Evolutionary conservation across 139 green algal species (phyloP), one percentile per base, ranked within the genome.

Genomic region (Coelastrella sp.): DNA sequence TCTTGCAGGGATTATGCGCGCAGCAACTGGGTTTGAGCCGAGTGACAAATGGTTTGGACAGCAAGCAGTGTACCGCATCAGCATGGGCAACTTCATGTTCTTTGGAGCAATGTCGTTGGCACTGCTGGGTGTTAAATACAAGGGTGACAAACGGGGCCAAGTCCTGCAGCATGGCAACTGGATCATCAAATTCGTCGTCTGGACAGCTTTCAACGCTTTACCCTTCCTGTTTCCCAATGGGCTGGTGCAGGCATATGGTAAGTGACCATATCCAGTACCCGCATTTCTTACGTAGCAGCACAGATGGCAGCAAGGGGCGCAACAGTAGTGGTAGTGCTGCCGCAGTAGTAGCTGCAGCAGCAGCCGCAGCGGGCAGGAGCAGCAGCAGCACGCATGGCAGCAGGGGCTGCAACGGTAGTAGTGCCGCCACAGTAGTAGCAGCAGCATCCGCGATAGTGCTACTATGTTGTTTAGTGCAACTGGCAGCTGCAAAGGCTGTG

Each of bases 11-110:
- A 96, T 96, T 79, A 91, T 95, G 32, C 85, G 91, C 19, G 89
- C 92, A 14, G 92, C 89, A 3, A 83, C 88, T n/a, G 77, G 89
- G 65, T 86, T 92, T 57, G 85, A 93, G 66, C 85, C 91, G 57
- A 85, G 86, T 56, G 93, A 98, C 74, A 91, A 95, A 75, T 99
- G 97, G 96, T 99, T 98, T 91, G 98, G 98, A 1, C 95, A 97
- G 92, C 98, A 99, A 89, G 98, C 98, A 11, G 98, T 99, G 4
- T 99, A 99, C 87, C 95, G 98, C 20, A 90, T 99, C 89, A 97
- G 93, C 91, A 95, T 99, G 92, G 98, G 98, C 73, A 99, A 97
- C 89, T 98, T 98, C 90, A 77, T 97, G 19, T 98, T 99, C 90
- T 99, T 99, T 87, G 91, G 56, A 65, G 81, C 90, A 20, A 92